Base-by-base conservation (phyloP, 2,329 filamentous ascomycete genomes). In the Pseudonectria buxi region DNA sequence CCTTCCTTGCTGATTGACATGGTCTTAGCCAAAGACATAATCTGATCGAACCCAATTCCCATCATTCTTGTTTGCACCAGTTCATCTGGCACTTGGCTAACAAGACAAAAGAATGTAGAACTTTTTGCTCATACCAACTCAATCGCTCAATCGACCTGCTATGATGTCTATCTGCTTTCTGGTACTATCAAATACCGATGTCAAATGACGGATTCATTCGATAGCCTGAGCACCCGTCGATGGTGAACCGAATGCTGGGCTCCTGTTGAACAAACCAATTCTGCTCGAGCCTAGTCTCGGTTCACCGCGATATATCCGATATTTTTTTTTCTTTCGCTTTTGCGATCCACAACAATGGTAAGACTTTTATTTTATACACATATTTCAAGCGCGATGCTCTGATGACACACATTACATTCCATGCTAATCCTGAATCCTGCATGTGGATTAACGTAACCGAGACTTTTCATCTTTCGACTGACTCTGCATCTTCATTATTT, bases 381-480 rank as follows among this genome's bases (percentile, higher is more conserved):
- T 42, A 38, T 36, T 39, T 15, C 9, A 16, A 54, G 49, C 42
- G 43, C 45, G 39, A 49, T 58, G 44, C 47, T 65, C 65, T 84
- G 81, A 86, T 86, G 79, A 75, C 56, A 69, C 67, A 74, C 64
- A 65, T 67, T 69, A 71, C 67, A 78, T 80, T 83, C 78, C 77
- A 83, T 85, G 81, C 81, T 85, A 84, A 84, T 76, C 66, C 82
- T 71, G 80, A 86, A 78, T 55, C 56, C 51, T 50, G 53, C 56
- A 75, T 79, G 76, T 83, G 74, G 77, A 83, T 66, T 64, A 69
- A 76, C 70, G 67, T 71, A 73, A 72, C 74, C 78, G 74, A 22
- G 18, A 22, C 80, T 85, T 85, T 86, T 86, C 81, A 86, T 85
- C 81, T 85, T 85, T 85, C 81, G 73, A 73, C 80, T 86, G 82